phyloP scores from a whole-genome alignment of 257 asterid species.

The Penstemon newberryi region DNA sequence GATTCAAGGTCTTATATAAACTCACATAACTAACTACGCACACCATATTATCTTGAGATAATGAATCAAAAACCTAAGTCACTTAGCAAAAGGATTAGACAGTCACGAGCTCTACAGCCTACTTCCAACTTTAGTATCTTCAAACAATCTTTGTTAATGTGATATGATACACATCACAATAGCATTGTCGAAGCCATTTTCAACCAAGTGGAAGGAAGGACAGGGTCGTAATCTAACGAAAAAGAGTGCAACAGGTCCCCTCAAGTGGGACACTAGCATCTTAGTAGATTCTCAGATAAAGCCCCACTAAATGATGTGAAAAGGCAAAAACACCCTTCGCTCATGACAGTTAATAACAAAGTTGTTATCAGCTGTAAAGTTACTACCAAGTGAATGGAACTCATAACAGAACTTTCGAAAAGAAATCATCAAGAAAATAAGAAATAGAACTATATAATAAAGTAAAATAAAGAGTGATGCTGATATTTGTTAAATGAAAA shows the following conservation, averaged over 20 bases:
- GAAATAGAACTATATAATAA: background rate
- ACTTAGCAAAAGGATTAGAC: too few relatives aligned
- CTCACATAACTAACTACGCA: too few relatives aligned
- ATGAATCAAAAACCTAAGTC: too few relatives aligned
- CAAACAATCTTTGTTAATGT: too few relatives aligned
- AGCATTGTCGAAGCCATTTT: constrained; percentile 2
- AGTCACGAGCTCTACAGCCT: too few relatives aligned
- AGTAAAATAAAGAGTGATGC: background rate
- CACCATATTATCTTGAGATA: too few relatives aligned
- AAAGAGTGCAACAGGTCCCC: constrained; percentile 19
- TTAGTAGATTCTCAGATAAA: background rate
- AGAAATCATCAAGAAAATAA: background rate
- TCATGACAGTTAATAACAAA: background rate
- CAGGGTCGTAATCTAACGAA: too few relatives aligned
- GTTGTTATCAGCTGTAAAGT: constrained; percentile 10
- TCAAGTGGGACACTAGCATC: constrained; percentile 27
- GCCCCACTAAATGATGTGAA: constrained; percentile 11
- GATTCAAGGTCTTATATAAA: too few relatives aligned
- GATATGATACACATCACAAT: background rate
- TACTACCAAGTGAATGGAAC: background rate
- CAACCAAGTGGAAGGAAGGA: background rate
- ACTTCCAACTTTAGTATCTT: too few relatives aligned
- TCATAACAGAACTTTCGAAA: background rate
- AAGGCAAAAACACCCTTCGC: constrained; percentile 25
- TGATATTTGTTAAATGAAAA: background rate